Conservation (phyloP, 139 green algal species). For the Deuterostichococcus epilithicus region DNA sequence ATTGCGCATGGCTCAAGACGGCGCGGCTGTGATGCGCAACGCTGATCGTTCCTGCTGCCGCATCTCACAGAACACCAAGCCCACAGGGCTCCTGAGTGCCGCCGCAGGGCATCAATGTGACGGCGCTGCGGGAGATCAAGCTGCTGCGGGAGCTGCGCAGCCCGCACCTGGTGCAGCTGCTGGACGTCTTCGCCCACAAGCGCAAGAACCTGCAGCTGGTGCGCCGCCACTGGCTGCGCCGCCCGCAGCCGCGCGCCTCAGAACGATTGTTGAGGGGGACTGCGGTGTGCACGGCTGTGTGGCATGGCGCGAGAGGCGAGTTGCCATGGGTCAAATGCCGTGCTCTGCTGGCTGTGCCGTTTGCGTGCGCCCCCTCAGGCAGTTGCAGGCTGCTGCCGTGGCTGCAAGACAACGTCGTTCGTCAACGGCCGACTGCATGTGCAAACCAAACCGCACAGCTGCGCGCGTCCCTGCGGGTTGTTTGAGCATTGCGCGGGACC, state of each 20-base stretch:
- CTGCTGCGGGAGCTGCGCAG: conserved; percentile 75
- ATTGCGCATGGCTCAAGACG: neutral
- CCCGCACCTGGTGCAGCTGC: conserved; percentile 71
- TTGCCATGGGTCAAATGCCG: too few relatives aligned
- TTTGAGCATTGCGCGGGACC: too few relatives aligned
- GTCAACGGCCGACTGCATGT: too few relatives aligned
- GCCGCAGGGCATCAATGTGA: conserved; percentile 80
- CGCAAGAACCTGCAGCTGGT: conserved; percentile 46
- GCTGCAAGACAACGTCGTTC: too few relatives aligned
- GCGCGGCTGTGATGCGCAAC: neutral
- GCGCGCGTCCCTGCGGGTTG: too few relatives aligned
- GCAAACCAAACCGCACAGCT: too few relatives aligned
- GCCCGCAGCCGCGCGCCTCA: neutral
- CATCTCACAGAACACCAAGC: neutral
- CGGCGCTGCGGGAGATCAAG: conserved; percentile 88
- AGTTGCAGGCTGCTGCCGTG: too few relatives aligned
- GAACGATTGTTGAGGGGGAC: too few relatives aligned
- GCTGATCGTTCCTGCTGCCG: neutral
- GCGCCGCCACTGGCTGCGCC: conserved; percentile 48
- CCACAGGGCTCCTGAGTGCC: neutral
- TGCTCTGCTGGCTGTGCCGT: too few relatives aligned
- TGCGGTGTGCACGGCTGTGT: neutral
- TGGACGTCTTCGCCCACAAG: conserved; percentile 76
- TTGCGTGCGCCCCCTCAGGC: too few relatives aligned
- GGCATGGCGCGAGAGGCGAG: too few relatives aligned